Percentiles rank a stretch among this genome's conserved stretches.
Evolutionary conservation across 495 filamentous ascomycete genomes (phyloP).

Genomic region (Penicillium atrosanguineum): DNA sequence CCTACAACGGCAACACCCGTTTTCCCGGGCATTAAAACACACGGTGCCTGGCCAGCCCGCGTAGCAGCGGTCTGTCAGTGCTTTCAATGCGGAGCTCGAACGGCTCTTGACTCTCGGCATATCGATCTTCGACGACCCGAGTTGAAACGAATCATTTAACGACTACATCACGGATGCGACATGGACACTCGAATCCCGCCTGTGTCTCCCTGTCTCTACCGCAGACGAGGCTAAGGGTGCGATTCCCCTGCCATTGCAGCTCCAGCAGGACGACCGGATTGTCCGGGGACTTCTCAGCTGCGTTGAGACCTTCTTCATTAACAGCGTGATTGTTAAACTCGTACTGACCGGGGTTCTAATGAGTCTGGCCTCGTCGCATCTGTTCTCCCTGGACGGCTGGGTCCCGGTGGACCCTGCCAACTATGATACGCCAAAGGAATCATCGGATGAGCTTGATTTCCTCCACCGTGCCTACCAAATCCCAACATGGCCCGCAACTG

Average conservation of each 20-base stretch:
- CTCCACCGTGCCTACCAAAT: constrained; percentile 32
- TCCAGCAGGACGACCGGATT: constrained; percentile 72
- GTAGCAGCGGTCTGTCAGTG: constrained; percentile 69
- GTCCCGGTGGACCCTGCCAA: constrained; percentile 67
- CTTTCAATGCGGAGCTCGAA: constrained; percentile 76
- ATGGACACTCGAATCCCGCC: constrained; percentile 72
- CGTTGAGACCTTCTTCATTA: constrained; percentile 77
- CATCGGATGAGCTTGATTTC: constrained; percentile 23
- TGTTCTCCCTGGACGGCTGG: constrained; percentile 84
- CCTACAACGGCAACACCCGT: constrained; percentile 80
- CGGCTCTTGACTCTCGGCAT: constrained; percentile 69
- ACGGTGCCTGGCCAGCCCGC: constrained; percentile 59
- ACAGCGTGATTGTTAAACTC: constrained; percentile 86
- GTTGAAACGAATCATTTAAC: constrained; percentile 76
- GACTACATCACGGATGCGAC: constrained; percentile 78
- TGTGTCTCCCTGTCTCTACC: constrained; percentile 34
- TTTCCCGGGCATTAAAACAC: constrained; percentile 71
- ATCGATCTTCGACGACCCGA: constrained; percentile 64
- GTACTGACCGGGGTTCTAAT: constrained; percentile 78
- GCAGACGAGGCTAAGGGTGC: constrained; percentile 26
- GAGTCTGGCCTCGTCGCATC: constrained; percentile 77
- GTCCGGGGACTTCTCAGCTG: constrained; percentile 68
- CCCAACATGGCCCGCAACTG: constrained; percentile 37
- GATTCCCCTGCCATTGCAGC: constrained; percentile 30
- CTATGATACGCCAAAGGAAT: constrained; percentile 22